Percentiles rank a stretch among this genome's conserved stretches.
These are phyloP conservation scores for Symbiodinium pilosum DNA, from an alignment of 73 alveolate genomes.

Conservation along the genomic window DNA sequence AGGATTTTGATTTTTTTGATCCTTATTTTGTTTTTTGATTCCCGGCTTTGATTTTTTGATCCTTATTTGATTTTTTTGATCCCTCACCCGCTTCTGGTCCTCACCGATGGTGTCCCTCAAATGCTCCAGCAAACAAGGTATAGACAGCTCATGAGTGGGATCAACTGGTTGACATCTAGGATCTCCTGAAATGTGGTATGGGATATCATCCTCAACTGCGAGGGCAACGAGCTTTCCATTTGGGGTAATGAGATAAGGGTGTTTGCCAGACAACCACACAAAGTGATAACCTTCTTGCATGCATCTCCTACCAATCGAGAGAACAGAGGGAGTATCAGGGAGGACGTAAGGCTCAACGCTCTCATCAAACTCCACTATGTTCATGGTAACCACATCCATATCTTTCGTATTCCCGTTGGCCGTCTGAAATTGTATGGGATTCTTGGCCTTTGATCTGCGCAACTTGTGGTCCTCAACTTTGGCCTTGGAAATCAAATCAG, in stretches of 20 bases:
- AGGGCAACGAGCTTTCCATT: background rate
- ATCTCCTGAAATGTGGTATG: too few species aligned
- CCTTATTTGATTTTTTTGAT: too few species aligned
- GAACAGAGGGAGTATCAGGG: background rate
- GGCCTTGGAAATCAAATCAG: background rate
- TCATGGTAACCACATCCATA: too few species aligned
- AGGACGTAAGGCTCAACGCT: background rate
- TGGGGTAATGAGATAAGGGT: background rate
- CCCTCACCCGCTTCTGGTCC: too few species aligned
- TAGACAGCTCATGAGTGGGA: too few species aligned
- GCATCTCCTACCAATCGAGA: background rate
- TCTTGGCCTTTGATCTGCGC: background rate
- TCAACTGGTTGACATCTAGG: too few species aligned
- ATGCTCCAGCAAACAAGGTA: too few species aligned
- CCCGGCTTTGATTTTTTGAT: too few species aligned
- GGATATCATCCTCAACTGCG: too few species aligned
- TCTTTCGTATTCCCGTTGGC: background rate
- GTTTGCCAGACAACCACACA: background rate
- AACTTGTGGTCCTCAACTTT: background rate
- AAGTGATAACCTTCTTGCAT: background rate
- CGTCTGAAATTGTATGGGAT: background rate
- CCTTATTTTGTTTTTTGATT: too few species aligned
- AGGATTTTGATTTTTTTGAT: too few species aligned
- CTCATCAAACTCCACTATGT: background rate
- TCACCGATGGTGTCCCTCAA: too few species aligned